Base-by-base conservation (phyloP, 1,284 basidiomycete genomes). In the Violaceomyces palustris region DNA sequence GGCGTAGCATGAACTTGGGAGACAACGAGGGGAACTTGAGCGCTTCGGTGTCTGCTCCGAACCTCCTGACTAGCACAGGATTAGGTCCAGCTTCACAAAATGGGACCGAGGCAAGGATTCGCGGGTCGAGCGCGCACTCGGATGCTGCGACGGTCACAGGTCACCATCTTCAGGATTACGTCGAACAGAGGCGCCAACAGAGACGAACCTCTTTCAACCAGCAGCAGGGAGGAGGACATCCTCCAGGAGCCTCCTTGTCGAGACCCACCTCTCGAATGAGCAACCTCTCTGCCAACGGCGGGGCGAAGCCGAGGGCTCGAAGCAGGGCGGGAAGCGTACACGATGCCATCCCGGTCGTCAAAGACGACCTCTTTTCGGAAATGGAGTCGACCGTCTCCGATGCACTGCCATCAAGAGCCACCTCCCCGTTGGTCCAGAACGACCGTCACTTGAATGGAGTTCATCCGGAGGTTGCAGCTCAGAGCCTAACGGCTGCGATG, bases 341-440 rank as follows among this genome's bases (percentile, higher is more conserved):
- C 36, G 66, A 67, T 35, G 50, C 58, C 4, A 65, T 68, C 30
- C 66, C 66, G 1, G 41, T 62, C 12, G 61, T 54, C 9, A 50
- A 60, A 39, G 66, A 68, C 32, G 64, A 68, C 41, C 35, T 68
- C 15, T 68, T 68, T 22, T 64, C 57, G 39, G 52, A 60, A n/a
- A 17, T 10, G 6, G 32, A 21, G 5, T 8, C 32, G 12, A 15
- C 17, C 32, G 17, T 15, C 17, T 9, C 6, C 17, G 10, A 8
- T 12, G n/a, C 14, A 7, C 14, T 7, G 8, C 14, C 14, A 14
- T 14, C 15, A 6, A 6, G 19, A 8, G 32, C 12, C 17, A 17
- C 32, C 5, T 34, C 32, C 4, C 32, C 32, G 14, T 15, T 34
- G 32, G 17, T 17, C 17, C 18, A 34, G 7, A 34, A 34, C 32